Percentiles rank a stretch among this genome's conserved stretches.
Conservation (phyloP, 2,329 filamentous ascomycete species). For the Fusarium nanum region DNA sequence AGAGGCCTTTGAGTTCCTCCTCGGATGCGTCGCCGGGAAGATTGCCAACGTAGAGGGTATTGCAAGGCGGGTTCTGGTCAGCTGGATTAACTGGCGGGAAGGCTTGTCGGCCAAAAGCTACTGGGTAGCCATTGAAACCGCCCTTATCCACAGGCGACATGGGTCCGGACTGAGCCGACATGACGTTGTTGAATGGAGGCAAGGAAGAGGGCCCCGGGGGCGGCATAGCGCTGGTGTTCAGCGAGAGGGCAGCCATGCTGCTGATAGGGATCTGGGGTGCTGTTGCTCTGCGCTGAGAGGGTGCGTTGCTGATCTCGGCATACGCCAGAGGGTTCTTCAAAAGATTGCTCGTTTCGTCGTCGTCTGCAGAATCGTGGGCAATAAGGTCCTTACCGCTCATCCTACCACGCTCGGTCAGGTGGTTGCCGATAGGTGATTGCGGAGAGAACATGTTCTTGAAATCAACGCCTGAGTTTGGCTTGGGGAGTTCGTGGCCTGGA, state of each 20-base stretch:
- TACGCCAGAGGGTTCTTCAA: conserved; percentile 78
- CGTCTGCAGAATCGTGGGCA: conserved; percentile 71
- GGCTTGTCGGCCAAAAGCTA: conserved; percentile 69
- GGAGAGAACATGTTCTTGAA: conserved; percentile 77
- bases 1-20: conserved; percentile 93
- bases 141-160: conserved; percentile 23
- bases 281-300: conserved; percentile 69
- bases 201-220: conserved; percentile 64
- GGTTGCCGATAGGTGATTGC: conserved; percentile 78
- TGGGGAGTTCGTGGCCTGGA: conserved; percentile 68
- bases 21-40: conserved; percentile 92
- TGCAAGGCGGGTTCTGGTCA: conserved; percentile 96
- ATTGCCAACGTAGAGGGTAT: conserved; percentile 98
- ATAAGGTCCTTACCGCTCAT: conserved; percentile 78
- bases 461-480: conserved; percentile 63
- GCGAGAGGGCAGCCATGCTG: conserved; percentile 75
- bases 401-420: conserved; percentile 70
- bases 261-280: conserved; percentile 77
- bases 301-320: conserved; percentile 66
- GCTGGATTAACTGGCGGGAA: conserved; percentile 92
- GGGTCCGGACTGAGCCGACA: conserved; percentile 53
- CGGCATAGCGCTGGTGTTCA: conserved; percentile 70
- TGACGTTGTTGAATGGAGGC: conserved; percentile 57
- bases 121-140: conserved; percentile 36
- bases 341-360: conserved; percentile 78